phyloP scores from a whole-genome alignment of 441 rosid species.

The Mallotus japonicus region DNA sequence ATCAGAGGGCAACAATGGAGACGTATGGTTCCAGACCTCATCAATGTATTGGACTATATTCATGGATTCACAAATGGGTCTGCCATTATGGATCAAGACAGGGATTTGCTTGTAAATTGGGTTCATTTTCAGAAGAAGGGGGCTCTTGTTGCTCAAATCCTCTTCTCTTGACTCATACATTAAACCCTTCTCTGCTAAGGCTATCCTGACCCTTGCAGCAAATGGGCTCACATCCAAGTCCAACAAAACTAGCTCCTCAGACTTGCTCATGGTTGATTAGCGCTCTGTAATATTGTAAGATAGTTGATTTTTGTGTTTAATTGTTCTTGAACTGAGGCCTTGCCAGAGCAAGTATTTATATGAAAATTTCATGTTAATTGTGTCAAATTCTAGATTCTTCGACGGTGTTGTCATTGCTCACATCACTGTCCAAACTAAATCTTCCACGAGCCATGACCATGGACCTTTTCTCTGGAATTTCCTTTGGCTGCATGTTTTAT shows the following conservation, averaged over 20 bases:
- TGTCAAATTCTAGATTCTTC: no score
- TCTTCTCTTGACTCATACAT: neutral
- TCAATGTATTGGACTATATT: neutral
- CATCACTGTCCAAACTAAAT: no score
- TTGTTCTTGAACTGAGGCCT: no score
- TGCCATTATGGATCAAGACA: neutral
- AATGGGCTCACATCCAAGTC: neutral
- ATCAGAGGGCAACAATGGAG: conserved; percentile 12
- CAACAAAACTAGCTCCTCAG: conserved; percentile 2
- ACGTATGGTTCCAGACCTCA: neutral
- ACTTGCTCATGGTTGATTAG: neutral
- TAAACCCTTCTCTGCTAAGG: neutral
- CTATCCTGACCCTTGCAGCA: conserved; percentile 9
- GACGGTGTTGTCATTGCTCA: no score
- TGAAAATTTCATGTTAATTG: no score
- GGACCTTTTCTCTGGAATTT: no score
- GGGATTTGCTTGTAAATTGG: neutral
- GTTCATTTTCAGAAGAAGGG: conserved; percentile 12
- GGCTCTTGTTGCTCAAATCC: neutral
- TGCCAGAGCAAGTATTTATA: no score
- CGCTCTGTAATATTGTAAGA: no score
- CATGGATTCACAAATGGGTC: conserved; percentile 10
- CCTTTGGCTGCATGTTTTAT: no score
- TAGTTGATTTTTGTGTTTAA: no score
- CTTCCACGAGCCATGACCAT: no score